Conservation (phyloP, 495 filamentous ascomycete species). For the Cetradonia linearis region DNA sequence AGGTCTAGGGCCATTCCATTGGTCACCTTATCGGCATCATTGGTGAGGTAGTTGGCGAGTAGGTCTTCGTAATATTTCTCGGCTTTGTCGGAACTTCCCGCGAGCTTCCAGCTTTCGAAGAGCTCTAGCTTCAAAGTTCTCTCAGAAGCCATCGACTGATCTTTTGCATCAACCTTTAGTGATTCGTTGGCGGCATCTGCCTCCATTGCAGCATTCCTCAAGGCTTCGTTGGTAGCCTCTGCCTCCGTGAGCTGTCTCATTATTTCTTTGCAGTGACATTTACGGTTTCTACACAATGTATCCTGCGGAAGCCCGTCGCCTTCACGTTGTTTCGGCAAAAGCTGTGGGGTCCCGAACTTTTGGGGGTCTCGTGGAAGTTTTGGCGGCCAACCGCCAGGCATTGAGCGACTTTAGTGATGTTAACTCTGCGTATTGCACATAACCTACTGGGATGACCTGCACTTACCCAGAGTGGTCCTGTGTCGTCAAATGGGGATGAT, state of each 20-base stretch:
- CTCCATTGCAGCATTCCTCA: not conserved
- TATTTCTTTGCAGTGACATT: not conserved
- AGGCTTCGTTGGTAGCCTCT: not conserved
- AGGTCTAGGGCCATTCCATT: not conserved
- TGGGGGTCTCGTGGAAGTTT: not conserved
- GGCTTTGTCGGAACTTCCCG: not conserved
- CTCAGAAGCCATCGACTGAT: too few relatives aligned
- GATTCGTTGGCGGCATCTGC: not conserved
- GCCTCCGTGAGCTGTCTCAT: not conserved
- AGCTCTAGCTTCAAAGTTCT: not conserved
- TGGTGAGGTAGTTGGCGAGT: not conserved
- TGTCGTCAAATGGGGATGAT: not conserved
- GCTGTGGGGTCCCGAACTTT: not conserved
- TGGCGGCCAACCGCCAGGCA: not conserved
- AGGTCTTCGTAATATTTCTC: not conserved
- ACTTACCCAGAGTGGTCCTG: not conserved
- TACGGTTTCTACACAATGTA: not conserved
- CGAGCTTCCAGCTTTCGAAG: conserved; percentile 2
- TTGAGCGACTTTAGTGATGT: not conserved
- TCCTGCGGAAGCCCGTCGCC: not conserved
- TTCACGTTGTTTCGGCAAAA: not conserved
- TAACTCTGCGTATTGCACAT: not conserved
- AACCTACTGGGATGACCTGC: too few relatives aligned
- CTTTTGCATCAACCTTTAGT: not conserved
- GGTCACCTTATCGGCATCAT: not conserved